Evolutionary conservation across 2,329 filamentous ascomycete species (phyloP), one percentile per base, ranked within the genome.

Genomic region (Scedosporium boydii): DNA sequence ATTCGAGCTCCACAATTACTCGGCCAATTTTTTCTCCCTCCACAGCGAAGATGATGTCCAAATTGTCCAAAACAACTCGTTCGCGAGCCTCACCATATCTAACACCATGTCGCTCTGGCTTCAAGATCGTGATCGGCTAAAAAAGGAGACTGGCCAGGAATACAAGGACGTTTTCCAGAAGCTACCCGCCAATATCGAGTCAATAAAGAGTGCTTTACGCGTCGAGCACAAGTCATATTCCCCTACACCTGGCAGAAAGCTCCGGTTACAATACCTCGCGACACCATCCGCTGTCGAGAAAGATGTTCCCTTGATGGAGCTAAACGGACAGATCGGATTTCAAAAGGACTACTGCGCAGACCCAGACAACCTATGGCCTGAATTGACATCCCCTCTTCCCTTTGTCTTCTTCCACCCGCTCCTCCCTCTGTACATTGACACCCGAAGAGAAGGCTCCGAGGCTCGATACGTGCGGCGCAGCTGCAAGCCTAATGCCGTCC

Each of bases 341-440:
- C 86, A 92, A 67, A 86, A 86, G 58, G 83, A 88, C 63, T 92
- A 92, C 67, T 90, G 86, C 66, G 78, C 82, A 10, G 82, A 89
- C 61, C 77, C 82, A 1, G 80, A 80, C 34, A 91, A 89, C 67
- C 79, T 86, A 7, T 92, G 87, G 87, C 76, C 82, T 41, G 87
- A 89, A 60, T 74, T 90, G 10, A 82, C 79, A 14, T 84, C 82
- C 3, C 84, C 85, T 3, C 75, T 86, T 1, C 90, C 90, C 0
- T 92, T 92, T 68, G 89, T 93, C 26, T 91, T 93, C 71, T 93
- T 98, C 74, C 93, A 96, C 69, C 91, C 92, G 1, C 82, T 87
- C 63, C 84, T 98, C 7, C 93, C 93, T 0, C 83, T 99, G 12
- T 96, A 93, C 75, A 95, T 99, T 69, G 95, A 97, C 74, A 95